A percentile compares a stretch with the other conserved stretches of the same genome.
These are phyloP conservation scores for Dalbergia cochinchinensis DNA, from an alignment of 306 rosid species.

Conservation along the genomic window DNA sequence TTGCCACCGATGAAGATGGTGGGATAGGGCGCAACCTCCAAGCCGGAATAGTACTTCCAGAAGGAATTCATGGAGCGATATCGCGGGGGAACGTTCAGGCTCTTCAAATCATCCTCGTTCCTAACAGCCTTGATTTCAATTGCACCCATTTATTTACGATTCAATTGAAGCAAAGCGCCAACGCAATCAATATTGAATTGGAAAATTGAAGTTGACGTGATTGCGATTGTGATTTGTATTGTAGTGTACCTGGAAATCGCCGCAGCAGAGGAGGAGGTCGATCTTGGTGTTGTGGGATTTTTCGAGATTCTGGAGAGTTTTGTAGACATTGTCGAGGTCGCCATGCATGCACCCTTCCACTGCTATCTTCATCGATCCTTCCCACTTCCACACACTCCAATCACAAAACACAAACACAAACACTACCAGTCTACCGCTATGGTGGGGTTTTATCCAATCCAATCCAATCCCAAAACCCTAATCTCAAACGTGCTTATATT, in stretches of 20 bases:
- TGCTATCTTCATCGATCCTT: slow-evolving; percentile 74
- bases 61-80: slow-evolving; percentile 80
- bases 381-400: background rate
- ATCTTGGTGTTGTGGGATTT: slow-evolving; percentile 66
- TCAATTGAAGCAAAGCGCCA: background rate
- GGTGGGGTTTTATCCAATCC: background rate
- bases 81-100: slow-evolving; percentile 72
- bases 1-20: slow-evolving; percentile 96
- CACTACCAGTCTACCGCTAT: background rate
- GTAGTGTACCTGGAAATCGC: slow-evolving; percentile 79
- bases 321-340: slow-evolving; percentile 87
- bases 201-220: background rate
- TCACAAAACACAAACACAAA: background rate
- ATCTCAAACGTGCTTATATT: background rate
- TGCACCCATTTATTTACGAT: background rate
- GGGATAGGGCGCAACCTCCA: slow-evolving; percentile 83
- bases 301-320: slow-evolving; percentile 72
- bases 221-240: background rate
- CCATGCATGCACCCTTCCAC: slow-evolving; percentile 98
- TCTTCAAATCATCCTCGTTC: slow-evolving; percentile 77
- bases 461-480: background rate
- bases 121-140: slow-evolving; percentile 71
- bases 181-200: background rate
- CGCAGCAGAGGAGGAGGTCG: slow-evolving; percentile 96
- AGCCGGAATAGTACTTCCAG: slow-evolving; percentile 95